These are phyloP conservation scores for Scheffersomyces segobiensis DNA, from an alignment of 1,139 yeast species.

Conservation along the genomic window DNA sequence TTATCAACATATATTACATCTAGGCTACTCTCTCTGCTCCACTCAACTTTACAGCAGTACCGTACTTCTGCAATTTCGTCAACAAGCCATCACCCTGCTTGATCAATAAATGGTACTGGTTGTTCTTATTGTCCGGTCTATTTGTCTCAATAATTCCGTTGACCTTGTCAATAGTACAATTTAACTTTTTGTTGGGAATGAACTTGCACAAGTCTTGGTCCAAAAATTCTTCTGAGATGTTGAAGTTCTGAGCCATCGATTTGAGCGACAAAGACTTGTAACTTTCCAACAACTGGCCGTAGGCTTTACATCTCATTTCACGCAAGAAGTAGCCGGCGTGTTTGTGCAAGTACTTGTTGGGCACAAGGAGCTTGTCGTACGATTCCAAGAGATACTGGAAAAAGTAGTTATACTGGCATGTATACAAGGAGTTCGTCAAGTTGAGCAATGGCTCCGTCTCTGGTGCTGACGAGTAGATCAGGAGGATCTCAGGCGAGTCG, in stretches of 20 bases:
- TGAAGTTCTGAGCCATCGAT: slow-evolving; percentile 94
- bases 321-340: slow-evolving; percentile 86
- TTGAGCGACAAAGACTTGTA: slow-evolving; percentile 86
- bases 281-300: slow-evolving; percentile 90
- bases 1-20: background rate
- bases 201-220: slow-evolving; percentile 83
- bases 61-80: slow-evolving; percentile 94
- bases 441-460: slow-evolving; percentile 73
- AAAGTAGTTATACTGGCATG: slow-evolving; percentile 82
- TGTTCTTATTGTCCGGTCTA: slow-evolving; percentile 93
- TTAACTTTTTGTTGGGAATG: slow-evolving; percentile 89
- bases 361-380: slow-evolving; percentile 69
- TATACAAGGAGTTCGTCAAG: slow-evolving; percentile 83
- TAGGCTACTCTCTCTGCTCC: slow-evolving; percentile 73
- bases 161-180: slow-evolving; percentile 94
- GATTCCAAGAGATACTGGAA: slow-evolving; percentile 79
- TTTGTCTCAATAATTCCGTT: slow-evolving; percentile 95
- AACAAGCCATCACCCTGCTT: slow-evolving; percentile 91
- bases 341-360: slow-evolving; percentile 72
- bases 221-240: slow-evolving; percentile 80
- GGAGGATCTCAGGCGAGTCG: slow-evolving; percentile 91
- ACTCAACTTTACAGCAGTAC: slow-evolving; percentile 93
- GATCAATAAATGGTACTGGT: slow-evolving; percentile 84
- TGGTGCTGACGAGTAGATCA: slow-evolving; percentile 72
- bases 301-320: slow-evolving; percentile 94